Conservation (phyloP, 2,329 filamentous ascomycete species). For the Fusarium cicatricum region DNA sequence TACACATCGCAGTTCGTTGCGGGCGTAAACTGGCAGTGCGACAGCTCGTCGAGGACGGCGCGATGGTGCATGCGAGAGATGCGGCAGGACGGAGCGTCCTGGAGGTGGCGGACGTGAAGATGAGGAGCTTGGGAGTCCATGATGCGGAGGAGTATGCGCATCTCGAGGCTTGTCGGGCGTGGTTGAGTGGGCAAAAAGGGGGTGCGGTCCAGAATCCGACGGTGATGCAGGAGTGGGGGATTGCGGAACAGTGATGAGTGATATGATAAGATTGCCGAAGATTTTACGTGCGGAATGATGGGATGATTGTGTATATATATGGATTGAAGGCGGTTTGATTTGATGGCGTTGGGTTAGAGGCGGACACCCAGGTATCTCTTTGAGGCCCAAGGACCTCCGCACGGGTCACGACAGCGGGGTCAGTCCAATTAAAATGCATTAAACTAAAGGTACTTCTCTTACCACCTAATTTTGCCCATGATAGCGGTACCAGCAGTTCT, state of each 20-base stretch:
- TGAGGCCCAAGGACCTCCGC: no score
- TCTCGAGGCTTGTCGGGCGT: conserved; percentile 56
- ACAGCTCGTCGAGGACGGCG: conserved; percentile 55
- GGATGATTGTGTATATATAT: not conserved
- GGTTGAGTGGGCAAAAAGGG: conserved; percentile 50
- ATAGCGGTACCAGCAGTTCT: no score
- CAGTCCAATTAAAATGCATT: no score
- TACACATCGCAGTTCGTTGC: conserved; percentile 61
- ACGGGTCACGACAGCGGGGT: no score
- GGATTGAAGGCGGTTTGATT: not conserved
- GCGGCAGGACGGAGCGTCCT: conserved; percentile 54
- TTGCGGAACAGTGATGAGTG: not conserved
- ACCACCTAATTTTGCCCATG: no score
- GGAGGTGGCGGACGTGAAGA: conserved; percentile 55
- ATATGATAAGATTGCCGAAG: no score
- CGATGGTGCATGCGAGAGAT: conserved; percentile 58
- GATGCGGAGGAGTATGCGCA: conserved; percentile 50
- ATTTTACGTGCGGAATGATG: not conserved
- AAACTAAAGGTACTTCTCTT: no score
- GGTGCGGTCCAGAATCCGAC: conserved; percentile 51
- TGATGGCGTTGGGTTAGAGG: conserved; percentile 20
- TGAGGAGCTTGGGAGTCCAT: conserved; percentile 43
- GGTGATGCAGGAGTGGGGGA: conserved; percentile 52
- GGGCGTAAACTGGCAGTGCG: conserved; percentile 62
- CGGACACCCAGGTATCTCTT: conserved; percentile 16